Conservation (phyloP, 1,284 basidiomycete species). For the Exobasidium rhododendri region DNA sequence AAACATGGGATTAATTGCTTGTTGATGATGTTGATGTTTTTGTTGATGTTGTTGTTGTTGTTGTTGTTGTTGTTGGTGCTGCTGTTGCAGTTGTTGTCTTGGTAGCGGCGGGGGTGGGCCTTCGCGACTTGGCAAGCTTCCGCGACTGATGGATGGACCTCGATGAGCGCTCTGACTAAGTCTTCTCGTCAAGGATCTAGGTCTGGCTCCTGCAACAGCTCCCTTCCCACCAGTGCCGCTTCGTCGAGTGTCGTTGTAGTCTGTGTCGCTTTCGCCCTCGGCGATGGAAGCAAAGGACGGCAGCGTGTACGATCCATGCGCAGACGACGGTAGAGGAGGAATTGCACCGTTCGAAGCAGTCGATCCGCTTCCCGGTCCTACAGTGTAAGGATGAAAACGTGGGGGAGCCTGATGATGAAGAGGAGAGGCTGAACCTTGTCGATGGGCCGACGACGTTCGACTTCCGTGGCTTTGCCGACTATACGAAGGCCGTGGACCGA, state of each 20-base stretch:
- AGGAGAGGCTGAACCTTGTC: slow-evolving; percentile 44
- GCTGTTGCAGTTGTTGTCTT: neutral
- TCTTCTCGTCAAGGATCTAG: slow-evolving; percentile 1
- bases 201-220: neutral
- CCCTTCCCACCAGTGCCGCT: neutral
- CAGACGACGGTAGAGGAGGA: slow-evolving; percentile 9
- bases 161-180: slow-evolving; percentile 1
- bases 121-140: slow-evolving; percentile 11
- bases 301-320: neutral
- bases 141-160: slow-evolving; percentile 10
- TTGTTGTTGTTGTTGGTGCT: too few species aligned
- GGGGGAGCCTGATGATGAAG: slow-evolving; percentile 45
- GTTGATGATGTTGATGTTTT: slow-evolving; percentile 23
- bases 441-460: slow-evolving; percentile 40
- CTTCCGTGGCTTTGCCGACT: slow-evolving; percentile 42
- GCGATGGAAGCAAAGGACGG: slow-evolving; percentile 13
- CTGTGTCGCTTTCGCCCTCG: neutral
- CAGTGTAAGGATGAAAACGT: slow-evolving; percentile 47
- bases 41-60: slow-evolving; percentile 8
- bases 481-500: slow-evolving; percentile 30
- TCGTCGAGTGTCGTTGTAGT: neutral
- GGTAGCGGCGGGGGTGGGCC: neutral
- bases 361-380: slow-evolving; percentile 17
- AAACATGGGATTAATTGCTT: slow-evolving; percentile 34
- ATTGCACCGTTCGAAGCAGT: neutral